phyloP scores from a whole-genome alignment of 352 stramenopile genomes.

The Globisporangium viniferum region DNA sequence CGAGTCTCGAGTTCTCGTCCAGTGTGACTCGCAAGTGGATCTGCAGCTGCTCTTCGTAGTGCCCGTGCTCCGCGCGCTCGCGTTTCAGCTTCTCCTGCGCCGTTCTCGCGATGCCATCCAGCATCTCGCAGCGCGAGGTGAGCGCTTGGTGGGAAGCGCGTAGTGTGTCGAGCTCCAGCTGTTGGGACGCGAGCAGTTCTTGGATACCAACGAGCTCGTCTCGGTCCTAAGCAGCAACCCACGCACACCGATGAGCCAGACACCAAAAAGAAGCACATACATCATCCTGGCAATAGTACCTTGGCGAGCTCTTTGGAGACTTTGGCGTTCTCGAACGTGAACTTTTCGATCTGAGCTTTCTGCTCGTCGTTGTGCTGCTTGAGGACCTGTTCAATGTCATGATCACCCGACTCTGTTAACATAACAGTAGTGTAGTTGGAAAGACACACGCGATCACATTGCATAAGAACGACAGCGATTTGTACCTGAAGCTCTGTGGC shows the following conservation, averaged over 20 bases:
- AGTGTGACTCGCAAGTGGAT: slow-evolving; percentile 42
- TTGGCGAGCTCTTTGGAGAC: background rate
- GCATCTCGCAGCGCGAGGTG: slow-evolving; percentile 39
- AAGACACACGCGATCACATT: background rate
- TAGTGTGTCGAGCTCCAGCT: slow-evolving; percentile 35
- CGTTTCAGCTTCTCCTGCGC: slow-evolving; percentile 55
- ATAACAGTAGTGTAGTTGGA: background rate
- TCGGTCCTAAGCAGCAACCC: slow-evolving; percentile 25
- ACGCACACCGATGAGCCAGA: background rate
- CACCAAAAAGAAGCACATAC: background rate
- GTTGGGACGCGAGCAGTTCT: slow-evolving; percentile 29
- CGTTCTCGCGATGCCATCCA: slow-evolving; percentile 56
- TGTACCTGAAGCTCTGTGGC: slow-evolving; percentile 8
- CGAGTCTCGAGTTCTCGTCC: slow-evolving; percentile 44
- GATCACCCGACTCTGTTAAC: background rate
- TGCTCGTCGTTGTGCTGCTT: background rate
- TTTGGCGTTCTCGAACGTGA: background rate
- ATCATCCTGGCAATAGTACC: background rate
- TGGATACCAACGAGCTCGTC: slow-evolving; percentile 10
- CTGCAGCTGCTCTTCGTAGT: slow-evolving; percentile 47
- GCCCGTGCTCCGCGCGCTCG: slow-evolving; percentile 43
- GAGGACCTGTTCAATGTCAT: background rate
- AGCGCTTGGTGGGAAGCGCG: slow-evolving; percentile 35
- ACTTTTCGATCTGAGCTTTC: background rate
- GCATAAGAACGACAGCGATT: background rate